phyloP scores from a whole-genome alignment of 306 rosid species.

The Pachyrhizus erosus region DNA sequence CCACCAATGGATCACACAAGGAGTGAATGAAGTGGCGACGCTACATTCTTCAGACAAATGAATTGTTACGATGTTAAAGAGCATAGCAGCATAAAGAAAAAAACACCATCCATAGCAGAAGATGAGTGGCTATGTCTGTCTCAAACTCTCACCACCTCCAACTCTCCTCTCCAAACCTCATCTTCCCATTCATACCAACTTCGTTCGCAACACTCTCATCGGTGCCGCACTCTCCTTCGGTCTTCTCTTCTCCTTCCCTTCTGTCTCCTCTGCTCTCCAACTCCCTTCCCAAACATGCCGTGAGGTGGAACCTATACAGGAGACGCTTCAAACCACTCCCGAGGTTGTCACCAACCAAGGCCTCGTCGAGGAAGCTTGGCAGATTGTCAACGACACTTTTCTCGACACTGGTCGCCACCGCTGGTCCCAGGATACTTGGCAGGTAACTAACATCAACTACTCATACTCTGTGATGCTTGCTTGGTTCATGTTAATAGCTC shows the following conservation, averaged over 20 bases:
- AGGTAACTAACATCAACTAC: conserved; percentile 47
- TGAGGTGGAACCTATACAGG: conserved; percentile 48
- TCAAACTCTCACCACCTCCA: conserved; percentile 25
- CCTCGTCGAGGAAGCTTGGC: conserved; percentile 94
- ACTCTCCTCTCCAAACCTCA: background rate
- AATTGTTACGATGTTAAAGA: too few relatives aligned
- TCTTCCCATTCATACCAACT: background rate
- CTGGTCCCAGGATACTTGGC: conserved; percentile 82
- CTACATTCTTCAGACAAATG: too few relatives aligned
- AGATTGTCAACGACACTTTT: conserved; percentile 83
- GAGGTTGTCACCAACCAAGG: conserved; percentile 67
- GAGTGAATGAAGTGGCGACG: too few relatives aligned
- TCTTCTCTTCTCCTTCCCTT: conserved; percentile 35
- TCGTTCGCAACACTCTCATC: conserved; percentile 33
- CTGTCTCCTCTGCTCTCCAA: conserved; percentile 36
- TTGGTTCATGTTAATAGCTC: background rate
- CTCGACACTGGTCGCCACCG: conserved; percentile 67
- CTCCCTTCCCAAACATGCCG: conserved; percentile 52
- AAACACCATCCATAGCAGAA: background rate
- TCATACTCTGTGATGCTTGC: background rate
- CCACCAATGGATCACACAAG: too few relatives aligned
- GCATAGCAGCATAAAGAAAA: too few relatives aligned
- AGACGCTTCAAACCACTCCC: conserved; percentile 39
- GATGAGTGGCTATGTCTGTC: conserved; percentile 40
- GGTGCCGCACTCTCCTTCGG: conserved; percentile 45